Conservation (phyloP, 192 early-diverging fungal genomes). For the Backusella westeae region DNA sequence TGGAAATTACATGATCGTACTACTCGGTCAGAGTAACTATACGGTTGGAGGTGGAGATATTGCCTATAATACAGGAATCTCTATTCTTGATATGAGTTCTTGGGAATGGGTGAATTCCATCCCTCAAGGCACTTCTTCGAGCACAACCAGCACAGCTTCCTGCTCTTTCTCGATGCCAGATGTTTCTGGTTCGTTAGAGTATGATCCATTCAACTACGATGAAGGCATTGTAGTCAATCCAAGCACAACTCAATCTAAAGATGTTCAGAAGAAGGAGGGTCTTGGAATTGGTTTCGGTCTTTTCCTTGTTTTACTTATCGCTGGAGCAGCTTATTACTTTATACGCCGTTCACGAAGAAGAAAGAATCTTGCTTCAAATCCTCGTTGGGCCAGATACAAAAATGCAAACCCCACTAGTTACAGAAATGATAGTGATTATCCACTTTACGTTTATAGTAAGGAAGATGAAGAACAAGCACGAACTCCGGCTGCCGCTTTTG, state of each 20-base stretch:
- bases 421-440: constrained; percentile 18
- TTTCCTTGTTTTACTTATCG: constrained; percentile 16
- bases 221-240: not conserved
- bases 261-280: constrained; percentile 13
- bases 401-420: not conserved
- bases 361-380: constrained; percentile 18
- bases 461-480: constrained; percentile 6
- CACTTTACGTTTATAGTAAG: constrained; percentile 18
- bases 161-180: not conserved
- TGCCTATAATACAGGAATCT: not conserved
- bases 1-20: constrained; percentile 24
- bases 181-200: not conserved
- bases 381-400: constrained; percentile 19
- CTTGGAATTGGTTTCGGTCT: constrained; percentile 24
- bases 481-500: not conserved
- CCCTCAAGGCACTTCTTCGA: not conserved
- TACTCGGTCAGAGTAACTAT: constrained; percentile 9
- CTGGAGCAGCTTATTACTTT: constrained; percentile 10
- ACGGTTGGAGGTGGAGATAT: not conserved
- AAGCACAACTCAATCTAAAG: not conserved
- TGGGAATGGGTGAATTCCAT: constrained; percentile 13
- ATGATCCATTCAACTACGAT: not conserved
- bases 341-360: not conserved
- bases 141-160: not conserved
- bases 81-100: constrained; percentile 17